These are phyloP conservation scores for Umbellularia californica DNA, from an alignment of 164 flowering plant species.

Conservation along the genomic window DNA sequence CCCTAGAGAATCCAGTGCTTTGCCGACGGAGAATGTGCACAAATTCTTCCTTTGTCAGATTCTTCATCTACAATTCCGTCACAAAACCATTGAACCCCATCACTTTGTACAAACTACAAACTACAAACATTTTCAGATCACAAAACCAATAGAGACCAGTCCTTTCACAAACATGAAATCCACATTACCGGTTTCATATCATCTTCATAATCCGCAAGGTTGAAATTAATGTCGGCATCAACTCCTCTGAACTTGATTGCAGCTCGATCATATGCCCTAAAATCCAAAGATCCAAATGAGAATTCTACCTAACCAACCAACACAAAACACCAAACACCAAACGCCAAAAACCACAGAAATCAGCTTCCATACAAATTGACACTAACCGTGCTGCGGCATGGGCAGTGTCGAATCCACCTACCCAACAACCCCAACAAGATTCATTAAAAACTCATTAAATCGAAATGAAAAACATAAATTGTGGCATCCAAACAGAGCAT, in stretches of 20 bases:
- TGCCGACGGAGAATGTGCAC: conserved; percentile 83
- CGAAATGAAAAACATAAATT: not conserved
- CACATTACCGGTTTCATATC: conserved; percentile 62
- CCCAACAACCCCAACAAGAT: conserved; percentile 8
- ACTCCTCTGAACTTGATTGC: conserved; percentile 87
- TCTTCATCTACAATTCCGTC: conserved; percentile 43
- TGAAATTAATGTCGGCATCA: conserved; percentile 88
- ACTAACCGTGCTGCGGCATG: conserved; percentile 78
- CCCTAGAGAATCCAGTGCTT: conserved; percentile 75
- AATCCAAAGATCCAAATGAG: too few species aligned
- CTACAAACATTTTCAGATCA: not conserved
- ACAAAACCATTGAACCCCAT: not conserved
- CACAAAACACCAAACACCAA: not conserved
- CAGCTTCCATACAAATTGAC: not conserved
- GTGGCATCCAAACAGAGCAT: not conserved
- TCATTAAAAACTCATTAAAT: not conserved
- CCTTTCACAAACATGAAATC: not conserved
- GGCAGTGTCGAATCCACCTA: conserved; percentile 86
- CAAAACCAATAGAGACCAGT: not conserved
- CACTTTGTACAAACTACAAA: not conserved
- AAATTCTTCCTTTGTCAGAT: conserved; percentile 74
- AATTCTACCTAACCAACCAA: conserved; percentile 5
- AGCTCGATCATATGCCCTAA: conserved; percentile 91
- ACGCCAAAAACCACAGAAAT: not conserved
- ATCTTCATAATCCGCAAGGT: conserved; percentile 63